These are phyloP conservation scores for sorghum (Sorghum bicolor) DNA, from an alignment of 176 grass and related monocot genomes.

Conservation along the genomic window DNA sequence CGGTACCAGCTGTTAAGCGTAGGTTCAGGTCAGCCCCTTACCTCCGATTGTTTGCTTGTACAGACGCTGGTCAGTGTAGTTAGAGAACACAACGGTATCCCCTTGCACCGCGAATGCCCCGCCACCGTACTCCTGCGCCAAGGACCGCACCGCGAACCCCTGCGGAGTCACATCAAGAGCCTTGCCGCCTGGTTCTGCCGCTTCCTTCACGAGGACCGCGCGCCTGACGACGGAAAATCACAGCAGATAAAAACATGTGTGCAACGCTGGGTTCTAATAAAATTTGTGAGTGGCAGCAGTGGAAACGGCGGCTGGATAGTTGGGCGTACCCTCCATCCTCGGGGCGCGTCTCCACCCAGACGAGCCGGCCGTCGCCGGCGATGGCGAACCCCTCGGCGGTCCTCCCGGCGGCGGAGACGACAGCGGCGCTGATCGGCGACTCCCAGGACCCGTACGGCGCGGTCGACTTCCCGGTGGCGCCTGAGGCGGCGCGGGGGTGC, in stretches of 20 bases:
- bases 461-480: conserved; percentile 21
- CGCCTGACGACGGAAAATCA: conserved; percentile 48
- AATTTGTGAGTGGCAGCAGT: not conserved
- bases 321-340: conserved; percentile 70
- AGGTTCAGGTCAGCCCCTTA: conserved; percentile 9
- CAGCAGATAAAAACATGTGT: not conserved
- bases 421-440: conserved; percentile 75
- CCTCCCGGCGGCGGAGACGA: conserved; percentile 67
- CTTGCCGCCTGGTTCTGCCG: conserved; percentile 13
- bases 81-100: conserved; percentile 63
- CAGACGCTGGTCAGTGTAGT: conserved; percentile 71
- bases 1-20: not conserved
- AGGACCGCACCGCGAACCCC: conserved; percentile 61
- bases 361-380: conserved; percentile 65
- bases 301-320: not conserved
- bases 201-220: conserved; percentile 74
- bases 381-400: conserved; percentile 59
- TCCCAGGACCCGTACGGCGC: conserved; percentile 89
- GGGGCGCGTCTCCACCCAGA: conserved; percentile 82
- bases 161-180: conserved; percentile 50
- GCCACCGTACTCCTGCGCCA: conserved; percentile 72
- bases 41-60: conserved; percentile 69
- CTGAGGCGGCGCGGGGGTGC: conserved; percentile 7
- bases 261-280: not conserved
- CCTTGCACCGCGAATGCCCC: conserved; percentile 62